Evolutionary conservation across 805 yeast genomes (phyloP), one percentile per base, ranked within the genome.

Genomic region (Kluyveromyces lactis): DNA sequence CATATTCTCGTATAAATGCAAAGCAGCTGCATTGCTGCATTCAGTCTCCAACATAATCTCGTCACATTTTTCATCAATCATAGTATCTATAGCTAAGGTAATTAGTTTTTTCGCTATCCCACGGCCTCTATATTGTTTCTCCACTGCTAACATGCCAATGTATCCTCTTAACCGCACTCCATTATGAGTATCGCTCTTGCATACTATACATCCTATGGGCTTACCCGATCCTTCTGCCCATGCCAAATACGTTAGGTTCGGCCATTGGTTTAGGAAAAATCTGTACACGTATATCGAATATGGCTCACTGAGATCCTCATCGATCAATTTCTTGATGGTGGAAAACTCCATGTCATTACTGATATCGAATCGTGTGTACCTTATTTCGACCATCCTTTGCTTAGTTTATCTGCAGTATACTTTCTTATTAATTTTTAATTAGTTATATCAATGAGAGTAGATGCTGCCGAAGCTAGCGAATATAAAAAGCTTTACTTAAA

Each of bases 41-140:
- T 92, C 97, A 0, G 98, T 86, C 56, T 92, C 98, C 43, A 92
- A 67, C 67, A 81, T 81, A n/a, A 89, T 76, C 59, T 92, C 98
- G 61, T 92, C 97, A 31, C 89, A 86, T 2, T 73, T 64, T 42
- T 71, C 70, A 36, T 63, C 55, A 5, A 71, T 69, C 89, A 92
- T 83, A 28, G 70, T 70, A 12, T 73, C 72, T 4, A 90, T 71
- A 4, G 82, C 75, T 41, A 67, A 51, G 34, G 69, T 67, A 13
- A 87, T 87, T 36, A 92, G 68, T 33, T 66, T 64, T 48, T 80
- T 80, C 2, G 97, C 97, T 34, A 89, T 81, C 1, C 96, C 95
- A 32, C 64, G 66, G 2, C 94, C 89, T 40, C 98, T 67, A 55
- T 71, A 79, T 12, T 62, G 56, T 28, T 77, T 76, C 37, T 79